Conservation (phyloP, 164 flowering plant species). For the Berberis vulgaris region DNA sequence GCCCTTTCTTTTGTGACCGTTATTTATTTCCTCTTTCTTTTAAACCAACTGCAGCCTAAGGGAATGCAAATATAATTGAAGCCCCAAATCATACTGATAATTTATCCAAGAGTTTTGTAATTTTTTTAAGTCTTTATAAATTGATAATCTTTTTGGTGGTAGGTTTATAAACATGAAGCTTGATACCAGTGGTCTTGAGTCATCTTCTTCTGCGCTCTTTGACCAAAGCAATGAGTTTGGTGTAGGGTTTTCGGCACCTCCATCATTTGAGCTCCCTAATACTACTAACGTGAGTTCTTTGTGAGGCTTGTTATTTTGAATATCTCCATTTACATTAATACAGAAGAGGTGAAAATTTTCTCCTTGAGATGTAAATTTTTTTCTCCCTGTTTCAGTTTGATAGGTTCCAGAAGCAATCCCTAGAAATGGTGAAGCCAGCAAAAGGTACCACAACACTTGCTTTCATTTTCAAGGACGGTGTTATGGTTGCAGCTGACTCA, state of each 20-base stretch:
- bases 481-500: constrained; percentile 99
- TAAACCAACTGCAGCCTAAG: too few relatives aligned
- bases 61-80: too few relatives aligned
- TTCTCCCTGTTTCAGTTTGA: constrained; percentile 53
- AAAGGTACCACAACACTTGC: constrained; percentile 98
- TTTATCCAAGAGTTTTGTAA: too few relatives aligned
- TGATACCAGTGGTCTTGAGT: constrained; percentile 61
- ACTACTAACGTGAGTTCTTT: constrained; percentile 41
- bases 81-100: too few relatives aligned
- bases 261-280: constrained; percentile 50
- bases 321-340: too few relatives aligned
- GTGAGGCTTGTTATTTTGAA: too few relatives aligned
- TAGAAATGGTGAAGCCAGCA: constrained; percentile 94
- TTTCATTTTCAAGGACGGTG: constrained; percentile 92
- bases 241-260: constrained; percentile 28
- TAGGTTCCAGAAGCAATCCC: constrained; percentile 76
- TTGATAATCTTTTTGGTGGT: background rate
- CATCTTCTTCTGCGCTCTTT: constrained; percentile 21
- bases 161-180: constrained; percentile 45
- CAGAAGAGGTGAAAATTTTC: too few relatives aligned
- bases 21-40: too few relatives aligned
- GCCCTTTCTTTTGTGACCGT: too few relatives aligned
- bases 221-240: constrained; percentile 20
- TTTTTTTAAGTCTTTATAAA: too few relatives aligned
- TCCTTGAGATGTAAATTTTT: too few relatives aligned